These are phyloP conservation scores for Hymenoscyphus fructigenus DNA, from an alignment of 2,329 filamentous ascomycete genomes.

Conservation along the genomic window DNA sequence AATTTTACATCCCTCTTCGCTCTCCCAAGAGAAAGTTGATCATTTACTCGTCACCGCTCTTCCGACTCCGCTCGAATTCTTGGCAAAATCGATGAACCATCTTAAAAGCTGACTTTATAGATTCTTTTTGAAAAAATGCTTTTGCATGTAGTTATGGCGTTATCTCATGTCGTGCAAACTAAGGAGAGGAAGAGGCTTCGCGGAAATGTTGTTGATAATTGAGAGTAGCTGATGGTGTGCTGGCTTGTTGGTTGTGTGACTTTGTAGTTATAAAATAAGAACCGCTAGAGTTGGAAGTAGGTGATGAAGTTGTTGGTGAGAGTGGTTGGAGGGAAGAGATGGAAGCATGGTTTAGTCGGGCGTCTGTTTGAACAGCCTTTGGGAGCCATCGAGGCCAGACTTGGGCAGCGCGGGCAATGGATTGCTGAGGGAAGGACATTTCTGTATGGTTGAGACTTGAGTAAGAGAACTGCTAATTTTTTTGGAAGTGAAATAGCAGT, in stretches of 20 bases:
- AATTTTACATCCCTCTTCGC: not conserved
- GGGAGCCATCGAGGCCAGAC: conserved; percentile 14
- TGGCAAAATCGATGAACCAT: not conserved
- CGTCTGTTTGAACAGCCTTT: not conserved
- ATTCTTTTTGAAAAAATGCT: too few species aligned
- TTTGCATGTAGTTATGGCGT: too few species aligned
- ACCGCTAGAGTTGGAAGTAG: not conserved
- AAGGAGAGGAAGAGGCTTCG: not conserved
- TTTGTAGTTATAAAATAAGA: not conserved
- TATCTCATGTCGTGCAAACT: too few species aligned
- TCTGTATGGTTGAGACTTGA: not conserved
- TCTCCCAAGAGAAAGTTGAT: not conserved
- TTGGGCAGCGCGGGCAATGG: conserved; percentile 10
- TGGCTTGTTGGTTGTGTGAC: not conserved
- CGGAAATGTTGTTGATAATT: not conserved
- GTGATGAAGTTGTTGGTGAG: not conserved
- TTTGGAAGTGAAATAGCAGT: not conserved
- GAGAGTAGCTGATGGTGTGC: not conserved
- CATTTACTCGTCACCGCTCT: not conserved
- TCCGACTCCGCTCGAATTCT: not conserved
- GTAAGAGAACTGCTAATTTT: not conserved
- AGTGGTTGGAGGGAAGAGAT: not conserved
- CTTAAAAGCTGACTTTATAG: too few species aligned
- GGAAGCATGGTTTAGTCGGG: not conserved
- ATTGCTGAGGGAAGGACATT: conserved; percentile 9